A percentile compares a stretch with the other conserved stretches of the same genome.
phyloP scores from a whole-genome alignment of 805 yeast species.

The Saturnispora quitensis region DNA sequence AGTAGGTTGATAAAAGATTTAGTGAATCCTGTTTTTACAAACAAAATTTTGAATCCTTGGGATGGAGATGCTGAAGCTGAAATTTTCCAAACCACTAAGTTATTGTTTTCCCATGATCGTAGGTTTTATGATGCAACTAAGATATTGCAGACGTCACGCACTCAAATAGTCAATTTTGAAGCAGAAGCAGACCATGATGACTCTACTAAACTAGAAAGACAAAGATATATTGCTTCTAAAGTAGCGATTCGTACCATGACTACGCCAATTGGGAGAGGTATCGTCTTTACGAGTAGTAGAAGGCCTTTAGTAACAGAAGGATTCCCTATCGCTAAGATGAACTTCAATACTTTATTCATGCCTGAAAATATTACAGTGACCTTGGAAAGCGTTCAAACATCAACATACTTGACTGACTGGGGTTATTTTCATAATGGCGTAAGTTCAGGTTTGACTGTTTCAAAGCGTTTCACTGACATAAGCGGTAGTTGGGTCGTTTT shows the following conservation, averaged over 20 bases:
- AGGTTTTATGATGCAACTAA: slow-evolving; percentile 70
- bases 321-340: slow-evolving; percentile 68
- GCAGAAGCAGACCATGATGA: slow-evolving; percentile 38
- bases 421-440: slow-evolving; percentile 91
- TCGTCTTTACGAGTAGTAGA: slow-evolving; percentile 57
- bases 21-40: slow-evolving; percentile 31
- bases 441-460: slow-evolving; percentile 68
- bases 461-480: slow-evolving; percentile 57
- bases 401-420: slow-evolving; percentile 54
- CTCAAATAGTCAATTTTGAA: slow-evolving; percentile 42
- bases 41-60: slow-evolving; percentile 49
- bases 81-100: slow-evolving; percentile 52
- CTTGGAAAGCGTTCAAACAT: slow-evolving; percentile 44
- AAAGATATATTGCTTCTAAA: slow-evolving; percentile 48
- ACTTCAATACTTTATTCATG: slow-evolving; percentile 52
- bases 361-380: slow-evolving; percentile 59
- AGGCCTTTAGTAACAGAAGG: slow-evolving; percentile 78
- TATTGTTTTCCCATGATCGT: slow-evolving; percentile 70
- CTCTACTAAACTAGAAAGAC: slow-evolving; percentile 44
- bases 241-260: slow-evolving; percentile 67
- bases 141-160: slow-evolving; percentile 58
- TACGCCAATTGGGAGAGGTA: slow-evolving; percentile 71
- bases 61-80: slow-evolving; percentile 67
- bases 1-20: slow-evolving; percentile 21
- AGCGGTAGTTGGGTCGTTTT: slow-evolving; percentile 89